Evolutionary conservation across 2,329 filamentous ascomycete species (phyloP), one percentile per base, ranked within the genome.

Genomic region (Mycosphaerelloides madeirae): DNA sequence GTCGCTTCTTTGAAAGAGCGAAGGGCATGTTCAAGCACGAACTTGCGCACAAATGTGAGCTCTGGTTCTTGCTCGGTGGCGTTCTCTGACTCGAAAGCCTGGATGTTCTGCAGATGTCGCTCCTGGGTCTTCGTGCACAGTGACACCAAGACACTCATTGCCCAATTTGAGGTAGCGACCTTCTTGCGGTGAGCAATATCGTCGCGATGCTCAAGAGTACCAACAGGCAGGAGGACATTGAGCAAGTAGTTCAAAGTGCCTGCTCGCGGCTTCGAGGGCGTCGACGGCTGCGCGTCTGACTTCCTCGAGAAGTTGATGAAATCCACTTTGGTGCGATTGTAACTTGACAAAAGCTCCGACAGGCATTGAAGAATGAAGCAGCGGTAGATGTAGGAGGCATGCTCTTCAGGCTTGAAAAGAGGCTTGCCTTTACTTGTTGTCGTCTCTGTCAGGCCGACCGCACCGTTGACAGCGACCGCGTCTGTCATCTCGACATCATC

Each of bases 221-320:
- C 83, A 62, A 81, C 69, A 3, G 81, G 80, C 31, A 85, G 75
- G 14, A 98, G 73, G 48, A 85, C 85, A 56, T 86, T 89, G 38
- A 98, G 79, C 29, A 98, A 76, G 61, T 98, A 98, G 65, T 97
- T 96, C 51, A 98, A 73, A 33, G 97, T 85, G 51, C 86, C 89
- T 9, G 91, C 90, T 31, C 93, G 83, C 44, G 93, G 93, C 67
- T 97, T 97, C 13, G 94, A 90, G 4, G 93, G 93, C 1, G 93
- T 97, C 42, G 81, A 83, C 9, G 84, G 84, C 56, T 87, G 84
- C 34, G 88, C 78, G 36, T 91, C 87, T 6, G 87, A 84, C 61
- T 90, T 95, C 49, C 91, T 84, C 55, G 94, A 97, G 71, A 96
- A 98, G 66, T 96, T 97, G 72, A 99, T 96, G 64, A 99, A 97